These are phyloP conservation scores for Blastobotrys peoriensis DNA, from an alignment of 805 yeast genomes.

Conservation along the genomic window DNA sequence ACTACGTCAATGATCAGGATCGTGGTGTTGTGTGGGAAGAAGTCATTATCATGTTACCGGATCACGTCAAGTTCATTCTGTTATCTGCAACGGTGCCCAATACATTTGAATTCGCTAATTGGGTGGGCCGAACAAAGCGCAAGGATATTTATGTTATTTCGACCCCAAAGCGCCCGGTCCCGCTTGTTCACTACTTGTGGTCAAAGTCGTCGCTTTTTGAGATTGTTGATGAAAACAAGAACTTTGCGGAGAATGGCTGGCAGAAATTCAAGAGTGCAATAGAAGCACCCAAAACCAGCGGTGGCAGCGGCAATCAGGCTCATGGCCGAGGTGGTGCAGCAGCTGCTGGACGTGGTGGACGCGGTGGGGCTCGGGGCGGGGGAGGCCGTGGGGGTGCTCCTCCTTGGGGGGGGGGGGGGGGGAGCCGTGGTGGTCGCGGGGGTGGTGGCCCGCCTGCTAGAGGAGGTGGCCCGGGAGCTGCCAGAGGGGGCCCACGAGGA, in stretches of 20 bases:
- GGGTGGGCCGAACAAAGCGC: slow-evolving; percentile 97
- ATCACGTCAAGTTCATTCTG: slow-evolving; percentile 85
- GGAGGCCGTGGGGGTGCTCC: slow-evolving; percentile 26
- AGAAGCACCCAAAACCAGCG: slow-evolving; percentile 1
- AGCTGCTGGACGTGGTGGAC: slow-evolving; percentile 33
- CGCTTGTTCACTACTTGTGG: slow-evolving; percentile 81
- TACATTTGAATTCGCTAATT: slow-evolving; percentile 93
- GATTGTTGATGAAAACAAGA: slow-evolving; percentile 67
- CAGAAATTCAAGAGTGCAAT: slow-evolving; percentile 20
- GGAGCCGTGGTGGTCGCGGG: slow-evolving; percentile 32
- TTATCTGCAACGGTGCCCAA: slow-evolving; percentile 98
- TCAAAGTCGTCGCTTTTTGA: slow-evolving; percentile 70
- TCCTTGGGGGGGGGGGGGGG: slow-evolving; percentile 34
- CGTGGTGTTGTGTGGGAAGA: slow-evolving; percentile 99
- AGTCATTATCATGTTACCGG: slow-evolving; percentile 95
- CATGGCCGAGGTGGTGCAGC: slow-evolving; percentile 39
- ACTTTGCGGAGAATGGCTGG: slow-evolving; percentile 61
- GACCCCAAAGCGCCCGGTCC: slow-evolving; percentile 95
- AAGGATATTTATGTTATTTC: slow-evolving; percentile 95
- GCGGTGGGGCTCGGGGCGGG: slow-evolving; percentile 29
- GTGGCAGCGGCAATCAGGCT: slow-evolving; percentile 1
- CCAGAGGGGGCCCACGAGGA: slow-evolving; percentile 21
- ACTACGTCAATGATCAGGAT: slow-evolving; percentile 92
- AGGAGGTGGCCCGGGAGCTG: slow-evolving; percentile 9
- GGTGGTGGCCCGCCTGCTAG: slow-evolving; percentile 9